Conservation (phyloP, 257 asterid genomes). For the Nyctanthes arbortristis region DNA sequence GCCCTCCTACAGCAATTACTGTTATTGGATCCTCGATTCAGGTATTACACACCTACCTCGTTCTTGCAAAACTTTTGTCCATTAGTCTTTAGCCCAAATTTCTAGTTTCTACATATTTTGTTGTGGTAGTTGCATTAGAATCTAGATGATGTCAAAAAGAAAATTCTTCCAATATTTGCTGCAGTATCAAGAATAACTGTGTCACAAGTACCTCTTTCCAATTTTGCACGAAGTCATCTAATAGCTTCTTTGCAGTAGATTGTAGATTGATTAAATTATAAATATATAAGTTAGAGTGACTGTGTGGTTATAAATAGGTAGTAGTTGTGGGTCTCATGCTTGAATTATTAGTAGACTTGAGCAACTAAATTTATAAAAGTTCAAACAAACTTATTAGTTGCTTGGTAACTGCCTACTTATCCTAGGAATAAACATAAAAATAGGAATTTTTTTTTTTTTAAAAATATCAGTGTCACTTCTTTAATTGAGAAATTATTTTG, state of each 20-base stretch:
- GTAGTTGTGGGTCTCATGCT: too few relatives aligned
- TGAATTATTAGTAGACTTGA: too few relatives aligned
- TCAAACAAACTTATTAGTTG: too few relatives aligned
- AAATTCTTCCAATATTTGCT: background rate
- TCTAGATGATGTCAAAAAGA: background rate
- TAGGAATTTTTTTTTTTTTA: background rate
- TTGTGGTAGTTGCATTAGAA: background rate
- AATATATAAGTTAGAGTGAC: too few relatives aligned
- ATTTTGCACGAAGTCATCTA: background rate
- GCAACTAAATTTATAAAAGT: too few relatives aligned
- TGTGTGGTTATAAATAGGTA: too few relatives aligned
- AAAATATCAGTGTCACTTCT: too few relatives aligned
- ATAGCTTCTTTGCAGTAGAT: too few relatives aligned
- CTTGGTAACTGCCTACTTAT: too few relatives aligned
- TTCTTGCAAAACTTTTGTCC: background rate
- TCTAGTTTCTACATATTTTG: background rate
- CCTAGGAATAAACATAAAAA: background rate
- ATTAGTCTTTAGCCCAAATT: background rate
- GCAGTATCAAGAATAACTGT: background rate
- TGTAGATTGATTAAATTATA: too few relatives aligned
- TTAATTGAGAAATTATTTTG: background rate
- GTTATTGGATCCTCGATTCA: conserved; percentile 37
- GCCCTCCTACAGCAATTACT: conserved; percentile 29
- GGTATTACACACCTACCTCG: conserved; percentile 13
- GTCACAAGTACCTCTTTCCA: background rate